phyloP scores from a whole-genome alignment of 2,329 filamentous ascomycete genomes.

The Exophiala viscosa region DNA sequence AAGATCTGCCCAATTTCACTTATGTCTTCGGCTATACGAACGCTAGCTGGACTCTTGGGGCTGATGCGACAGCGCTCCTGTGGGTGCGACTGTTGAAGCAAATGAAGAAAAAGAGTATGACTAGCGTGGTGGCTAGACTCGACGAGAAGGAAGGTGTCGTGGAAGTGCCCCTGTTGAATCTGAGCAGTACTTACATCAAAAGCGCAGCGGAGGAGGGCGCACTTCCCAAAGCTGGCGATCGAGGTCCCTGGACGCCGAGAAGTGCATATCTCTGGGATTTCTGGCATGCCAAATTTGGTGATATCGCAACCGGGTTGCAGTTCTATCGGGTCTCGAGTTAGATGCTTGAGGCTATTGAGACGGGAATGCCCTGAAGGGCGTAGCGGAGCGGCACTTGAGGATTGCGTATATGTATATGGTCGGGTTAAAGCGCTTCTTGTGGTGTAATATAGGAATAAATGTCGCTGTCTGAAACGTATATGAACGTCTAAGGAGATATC shows the following conservation, averaged over 20 bases:
- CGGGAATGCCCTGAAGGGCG: not conserved
- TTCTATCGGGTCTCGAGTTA: slow-evolving; percentile 21
- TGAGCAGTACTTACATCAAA: slow-evolving; percentile 42
- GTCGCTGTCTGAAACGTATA: too few species aligned
- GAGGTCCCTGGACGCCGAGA: slow-evolving; percentile 40
- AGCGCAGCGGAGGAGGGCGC: slow-evolving; percentile 29
- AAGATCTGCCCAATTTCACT: slow-evolving; percentile 42
- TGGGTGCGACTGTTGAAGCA: slow-evolving; percentile 36
- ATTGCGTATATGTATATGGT: not conserved
- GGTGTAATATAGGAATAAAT: too few species aligned
- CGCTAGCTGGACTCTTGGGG: slow-evolving; percentile 45
- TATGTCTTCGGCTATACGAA: slow-evolving; percentile 45
- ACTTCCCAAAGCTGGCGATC: slow-evolving; percentile 39
- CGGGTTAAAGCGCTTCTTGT: too few species aligned
- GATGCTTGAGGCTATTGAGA: not conserved
- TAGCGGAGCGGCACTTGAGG: not conserved
- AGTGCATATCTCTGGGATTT: slow-evolving; percentile 40
- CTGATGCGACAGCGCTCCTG: slow-evolving; percentile 42
- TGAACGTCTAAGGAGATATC: too few species aligned
- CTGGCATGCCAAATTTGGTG: slow-evolving; percentile 37
- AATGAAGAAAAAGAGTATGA: slow-evolving; percentile 15
- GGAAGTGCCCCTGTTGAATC: slow-evolving; percentile 33
- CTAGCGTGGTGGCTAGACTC: slow-evolving; percentile 17
- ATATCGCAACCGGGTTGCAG: slow-evolving; percentile 20
- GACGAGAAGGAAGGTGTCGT: slow-evolving; percentile 11